Evolutionary conservation across 371 early-diverging fungal species (phyloP).

Genomic region (Basidiobolus meristosporus): DNA sequence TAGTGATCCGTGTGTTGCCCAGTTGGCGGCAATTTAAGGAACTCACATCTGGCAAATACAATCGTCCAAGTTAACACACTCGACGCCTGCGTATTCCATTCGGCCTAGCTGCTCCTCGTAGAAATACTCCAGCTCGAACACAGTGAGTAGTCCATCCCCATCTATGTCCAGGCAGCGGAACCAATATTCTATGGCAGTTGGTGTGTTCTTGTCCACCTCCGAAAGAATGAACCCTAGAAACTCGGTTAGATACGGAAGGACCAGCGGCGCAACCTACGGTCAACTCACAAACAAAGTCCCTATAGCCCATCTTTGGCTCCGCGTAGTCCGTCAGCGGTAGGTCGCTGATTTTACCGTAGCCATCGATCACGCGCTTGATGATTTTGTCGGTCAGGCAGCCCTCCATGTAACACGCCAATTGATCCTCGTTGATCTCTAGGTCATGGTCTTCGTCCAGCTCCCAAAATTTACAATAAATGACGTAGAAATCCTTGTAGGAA

Average conservation of each 20-base stretch:
- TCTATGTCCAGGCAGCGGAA: slow-evolving; percentile 82
- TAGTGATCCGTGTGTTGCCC: neutral
- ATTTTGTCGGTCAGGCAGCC: slow-evolving; percentile 7
- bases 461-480: slow-evolving; percentile 90
- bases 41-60: slow-evolving; percentile 45
- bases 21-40: neutral
- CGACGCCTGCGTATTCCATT: slow-evolving; percentile 41
- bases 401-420: slow-evolving; percentile 33
- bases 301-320: neutral
- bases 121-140: slow-evolving; percentile 70
- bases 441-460: slow-evolving; percentile 69
- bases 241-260: slow-evolving; percentile 7
- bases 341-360: too few species aligned
- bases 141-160: slow-evolving; percentile 65
- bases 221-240: slow-evolving; percentile 58
- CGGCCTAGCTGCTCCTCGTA: slow-evolving; percentile 61
- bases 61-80: slow-evolving; percentile 37
- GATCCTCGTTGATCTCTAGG: slow-evolving; percentile 26
- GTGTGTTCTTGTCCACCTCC: slow-evolving; percentile 64
- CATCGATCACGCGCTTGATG: neutral
- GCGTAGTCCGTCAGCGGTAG: slow-evolving; percentile 9
- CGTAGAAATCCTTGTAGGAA: slow-evolving; percentile 92
- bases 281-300: neutral
- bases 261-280: slow-evolving; percentile 8
- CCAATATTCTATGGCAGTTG: slow-evolving; percentile 71